Evolutionary conservation across 768 basidiomycete species (phyloP).

Genomic region (Mycena indigotica): DNA sequence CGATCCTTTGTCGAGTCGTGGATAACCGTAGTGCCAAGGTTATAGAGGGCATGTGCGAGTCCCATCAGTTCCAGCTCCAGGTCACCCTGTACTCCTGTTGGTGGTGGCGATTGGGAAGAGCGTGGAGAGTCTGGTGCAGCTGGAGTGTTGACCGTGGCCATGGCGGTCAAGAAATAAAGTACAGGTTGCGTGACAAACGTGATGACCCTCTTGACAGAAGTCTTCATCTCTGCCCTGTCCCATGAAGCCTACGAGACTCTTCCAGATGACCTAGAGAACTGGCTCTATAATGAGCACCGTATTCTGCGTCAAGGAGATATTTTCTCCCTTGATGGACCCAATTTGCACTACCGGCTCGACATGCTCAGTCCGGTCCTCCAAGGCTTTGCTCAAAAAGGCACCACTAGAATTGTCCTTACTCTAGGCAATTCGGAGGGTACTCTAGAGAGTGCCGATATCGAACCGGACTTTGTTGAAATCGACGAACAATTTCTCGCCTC

Average conservation of each 20-base stretch:
- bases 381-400: slow-evolving; percentile 52
- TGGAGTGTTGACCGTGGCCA: background rate
- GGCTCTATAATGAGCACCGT: slow-evolving; percentile 41
- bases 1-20: slow-evolving; percentile 82
- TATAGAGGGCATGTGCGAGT: slow-evolving; percentile 76
- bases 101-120: slow-evolving; percentile 73
- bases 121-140: slow-evolving; percentile 68
- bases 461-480: slow-evolving; percentile 62
- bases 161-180: background rate
- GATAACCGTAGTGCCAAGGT: slow-evolving; percentile 80
- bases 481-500: slow-evolving; percentile 70
- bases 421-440: slow-evolving; percentile 23
- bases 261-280: slow-evolving; percentile 39
- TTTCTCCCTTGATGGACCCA: slow-evolving; percentile 30
- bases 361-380: slow-evolving; percentile 75
- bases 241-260: slow-evolving; percentile 50
- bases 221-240: slow-evolving; percentile 56
- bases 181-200: background rate
- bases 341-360: slow-evolving; percentile 50
- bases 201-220: slow-evolving; percentile 41
- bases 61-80: slow-evolving; percentile 75
- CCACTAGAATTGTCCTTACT: slow-evolving; percentile 58
- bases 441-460: slow-evolving; percentile 21
- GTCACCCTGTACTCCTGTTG: slow-evolving; percentile 69
- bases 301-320: slow-evolving; percentile 57